phyloP scores from a whole-genome alignment of 495 filamentous ascomycete species.

The Hypoxylon fragiforme region DNA sequence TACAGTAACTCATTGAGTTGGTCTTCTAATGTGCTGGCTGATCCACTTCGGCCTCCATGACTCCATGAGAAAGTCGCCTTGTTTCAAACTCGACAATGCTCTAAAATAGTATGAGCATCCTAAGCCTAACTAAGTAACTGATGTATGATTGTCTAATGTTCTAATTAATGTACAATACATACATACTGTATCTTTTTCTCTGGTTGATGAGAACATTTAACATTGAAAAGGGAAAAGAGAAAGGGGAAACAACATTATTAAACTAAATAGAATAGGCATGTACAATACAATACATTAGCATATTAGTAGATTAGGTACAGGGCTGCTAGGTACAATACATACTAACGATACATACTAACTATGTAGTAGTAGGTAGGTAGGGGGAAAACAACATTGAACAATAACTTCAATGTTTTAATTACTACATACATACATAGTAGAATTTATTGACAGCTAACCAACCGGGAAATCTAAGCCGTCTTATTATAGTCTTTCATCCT shows the following conservation, averaged over 20 bases:
- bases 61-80: slow-evolving; percentile 21
- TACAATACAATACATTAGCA: too few species aligned
- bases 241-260: slow-evolving; percentile 27
- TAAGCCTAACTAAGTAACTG: slow-evolving; percentile 28
- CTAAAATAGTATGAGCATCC: not conserved
- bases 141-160: too few species aligned
- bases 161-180: not conserved
- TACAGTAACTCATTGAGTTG: slow-evolving; percentile 28
- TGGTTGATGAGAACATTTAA: slow-evolving; percentile 8
- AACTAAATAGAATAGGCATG: slow-evolving; percentile 24
- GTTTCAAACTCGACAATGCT: slow-evolving; percentile 21
- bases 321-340: too few species aligned
- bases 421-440: too few species aligned
- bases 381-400: not conserved
- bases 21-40: slow-evolving; percentile 30
- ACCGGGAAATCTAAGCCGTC: slow-evolving; percentile 9
- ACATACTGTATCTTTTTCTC: too few species aligned
- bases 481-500: slow-evolving; percentile 10
- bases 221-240: too few species aligned
- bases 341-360: too few species aligned
- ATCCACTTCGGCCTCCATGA: slow-evolving; percentile 22
- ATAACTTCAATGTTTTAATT: too few species aligned
- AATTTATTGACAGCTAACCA: slow-evolving; percentile 15
- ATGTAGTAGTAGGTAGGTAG: too few species aligned
- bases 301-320: too few species aligned